A percentile compares a stretch with the other conserved stretches of the same genome.
Evolutionary conservation across 1,139 yeast genomes (phyloP).

Genomic region (Blastobotrys raffinosifermentans): DNA sequence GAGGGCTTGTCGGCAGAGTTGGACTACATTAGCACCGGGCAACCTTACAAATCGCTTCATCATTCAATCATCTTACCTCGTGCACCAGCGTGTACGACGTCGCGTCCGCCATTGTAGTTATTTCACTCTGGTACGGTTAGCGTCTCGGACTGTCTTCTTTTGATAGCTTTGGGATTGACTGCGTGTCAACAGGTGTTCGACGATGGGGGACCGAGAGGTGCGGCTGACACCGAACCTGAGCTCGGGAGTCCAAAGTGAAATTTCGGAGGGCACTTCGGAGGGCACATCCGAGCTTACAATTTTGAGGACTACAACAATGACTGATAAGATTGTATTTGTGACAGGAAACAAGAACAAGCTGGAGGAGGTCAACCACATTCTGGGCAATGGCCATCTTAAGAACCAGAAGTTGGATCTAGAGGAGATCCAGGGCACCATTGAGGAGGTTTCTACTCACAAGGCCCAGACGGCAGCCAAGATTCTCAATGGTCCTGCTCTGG

Average conservation of each 20-base stretch:
- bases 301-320: slow-evolving; percentile 6
- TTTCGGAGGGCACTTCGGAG: too few species aligned
- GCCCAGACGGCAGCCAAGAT: slow-evolving; percentile 67
- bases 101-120: slow-evolving; percentile 33
- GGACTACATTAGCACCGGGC: too few species aligned
- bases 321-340: slow-evolving; percentile 15
- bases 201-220: too few species aligned
- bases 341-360: slow-evolving; percentile 80
- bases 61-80: slow-evolving; percentile 23
- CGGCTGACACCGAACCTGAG: background rate
- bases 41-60: too few species aligned
- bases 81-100: slow-evolving; percentile 33
- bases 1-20: slow-evolving; percentile 57
- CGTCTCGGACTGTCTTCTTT: background rate
- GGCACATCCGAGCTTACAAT: too few species aligned
- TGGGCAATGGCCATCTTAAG: slow-evolving; percentile 47
- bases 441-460: slow-evolving; percentile 76
- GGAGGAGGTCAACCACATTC: slow-evolving; percentile 72
- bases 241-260: too few species aligned
- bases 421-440: slow-evolving; percentile 85
- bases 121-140: slow-evolving; percentile 1
- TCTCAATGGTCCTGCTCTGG: slow-evolving; percentile 71
- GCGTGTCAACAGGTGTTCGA: background rate
- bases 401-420: slow-evolving; percentile 71
- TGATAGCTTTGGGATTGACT: background rate